These are phyloP conservation scores for Boletus rubescentipes DNA, from an alignment of 768 basidiomycete genomes.

Conservation along the genomic window DNA sequence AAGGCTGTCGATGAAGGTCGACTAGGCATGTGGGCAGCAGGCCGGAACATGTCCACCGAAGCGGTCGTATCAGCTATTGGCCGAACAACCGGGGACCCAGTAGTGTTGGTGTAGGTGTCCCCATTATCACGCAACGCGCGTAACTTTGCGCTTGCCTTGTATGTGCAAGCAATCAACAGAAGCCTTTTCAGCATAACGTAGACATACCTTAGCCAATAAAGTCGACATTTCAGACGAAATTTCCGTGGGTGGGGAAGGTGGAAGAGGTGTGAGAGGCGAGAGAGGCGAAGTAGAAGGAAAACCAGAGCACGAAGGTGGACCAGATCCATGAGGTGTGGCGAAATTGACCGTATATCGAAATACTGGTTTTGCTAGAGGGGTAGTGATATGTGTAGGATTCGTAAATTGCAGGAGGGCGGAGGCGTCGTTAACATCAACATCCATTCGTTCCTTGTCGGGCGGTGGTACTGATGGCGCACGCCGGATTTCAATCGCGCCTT, in stretches of 20 bases:
- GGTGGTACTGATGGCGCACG: constrained; percentile 28
- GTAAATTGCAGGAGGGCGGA: constrained; percentile 24
- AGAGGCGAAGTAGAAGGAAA: constrained; percentile 22
- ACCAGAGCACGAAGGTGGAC: not conserved
- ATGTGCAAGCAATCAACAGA: not conserved
- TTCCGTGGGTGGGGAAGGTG: constrained; percentile 41
- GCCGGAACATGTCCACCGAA: constrained; percentile 1
- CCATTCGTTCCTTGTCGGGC: constrained; percentile 22
- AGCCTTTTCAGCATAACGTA: not conserved
- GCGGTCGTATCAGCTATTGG: not conserved
- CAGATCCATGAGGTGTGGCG: constrained; percentile 24
- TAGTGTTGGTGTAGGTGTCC: not conserved
- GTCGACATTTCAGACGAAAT: constrained; percentile 6
- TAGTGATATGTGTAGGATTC: constrained; percentile 7
- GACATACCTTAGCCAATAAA: constrained; percentile 21
- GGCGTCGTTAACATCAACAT: constrained; percentile 20
- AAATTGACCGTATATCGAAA: constrained; percentile 29
- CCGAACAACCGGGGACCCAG: not conserved
- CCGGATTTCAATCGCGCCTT: constrained; percentile 18
- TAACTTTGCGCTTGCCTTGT: constrained; percentile 3
- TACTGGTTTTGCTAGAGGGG: constrained; percentile 8
- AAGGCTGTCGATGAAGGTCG: constrained; percentile 1
- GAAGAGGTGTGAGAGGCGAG: constrained; percentile 52
- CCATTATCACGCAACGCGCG: not conserved
- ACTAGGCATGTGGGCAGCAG: not conserved